Evolutionary conservation across 306 rosid species (phyloP), one percentile per base, ranked within the genome.

Genomic region (Cucurbita maxima): DNA sequence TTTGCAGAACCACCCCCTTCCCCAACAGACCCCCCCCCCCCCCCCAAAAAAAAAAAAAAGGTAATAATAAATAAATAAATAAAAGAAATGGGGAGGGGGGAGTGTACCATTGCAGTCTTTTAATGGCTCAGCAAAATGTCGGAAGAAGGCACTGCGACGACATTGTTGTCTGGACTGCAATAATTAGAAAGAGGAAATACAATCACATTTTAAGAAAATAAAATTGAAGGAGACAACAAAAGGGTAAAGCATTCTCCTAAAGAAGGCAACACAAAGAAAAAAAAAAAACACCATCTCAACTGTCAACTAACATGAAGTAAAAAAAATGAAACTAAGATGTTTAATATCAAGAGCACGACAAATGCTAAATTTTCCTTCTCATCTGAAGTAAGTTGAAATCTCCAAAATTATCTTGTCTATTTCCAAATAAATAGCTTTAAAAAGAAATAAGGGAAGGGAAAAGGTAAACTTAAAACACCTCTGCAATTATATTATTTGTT

Each of bases 121-220:
- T 19, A 79, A 67, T 77, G 97, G 96, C 88, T 93, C 98, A 45
- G 96, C 92, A 86, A 93, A 93, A 81, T 93, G 96, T 57, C 77
- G 83, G 75, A 83, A 93, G 84, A 93, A 72, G 68, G 90, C 93
- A 84, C 82, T 81, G 76, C 94, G 88, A 63, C 97, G 91, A 54
- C 98, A 93, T 74, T 81, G 89, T 80, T 75, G 82, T 81, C 87
- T 93, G 78, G 96, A 88, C 97, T 93, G 83, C 75, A 79, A 76
- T 6, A 43, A 78, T 75, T 64, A 79, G 59, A 81, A 72, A 58
- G 63, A 76, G 41, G 71, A 40, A 63, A 47, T 54, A 55, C 56
- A 12, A 34, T 34, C 6, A 47, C 48, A 69, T 50, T 25, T 1
- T 1, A 25, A 25, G 30, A 25, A 25, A 25, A 25, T 25, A 25